These are phyloP conservation scores for Jacaranda copaia DNA, from an alignment of 257 asterid genomes.

Conservation along the genomic window DNA sequence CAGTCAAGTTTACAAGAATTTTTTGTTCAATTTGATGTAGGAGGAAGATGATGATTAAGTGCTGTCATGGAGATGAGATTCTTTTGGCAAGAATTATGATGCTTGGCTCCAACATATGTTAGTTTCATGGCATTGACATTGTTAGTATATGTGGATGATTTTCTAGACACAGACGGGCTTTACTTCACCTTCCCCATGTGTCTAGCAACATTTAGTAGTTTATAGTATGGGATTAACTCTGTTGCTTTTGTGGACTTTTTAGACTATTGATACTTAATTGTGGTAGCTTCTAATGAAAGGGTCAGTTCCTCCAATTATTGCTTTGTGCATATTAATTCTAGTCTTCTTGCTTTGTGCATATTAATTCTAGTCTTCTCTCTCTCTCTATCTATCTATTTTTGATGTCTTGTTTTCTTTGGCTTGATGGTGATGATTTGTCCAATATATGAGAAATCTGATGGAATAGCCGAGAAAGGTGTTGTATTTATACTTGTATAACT, in stretches of 20 bases:
- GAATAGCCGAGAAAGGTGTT: no score
- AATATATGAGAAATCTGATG: not conserved
- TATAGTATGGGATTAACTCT: conserved; percentile 37
- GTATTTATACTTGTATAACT: no score
- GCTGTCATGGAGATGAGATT: conserved; percentile 18
- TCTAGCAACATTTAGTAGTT: conserved; percentile 34
- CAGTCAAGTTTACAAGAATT: not conserved
- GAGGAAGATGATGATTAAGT: conserved; percentile 61
- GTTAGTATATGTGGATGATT: conserved; percentile 36
- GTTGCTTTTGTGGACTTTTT: conserved; percentile 33
- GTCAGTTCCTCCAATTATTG: not conserved
- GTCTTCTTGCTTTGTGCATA: not conserved
- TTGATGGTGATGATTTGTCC: not conserved
- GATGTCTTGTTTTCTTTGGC: not conserved
- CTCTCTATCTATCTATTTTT: not conserved
- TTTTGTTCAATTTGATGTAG: conserved; percentile 38
- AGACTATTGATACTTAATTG: conserved; percentile 25
- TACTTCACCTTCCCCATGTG: conserved; percentile 27
- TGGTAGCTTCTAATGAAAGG: conserved; percentile 31
- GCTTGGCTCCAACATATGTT: conserved; percentile 26
- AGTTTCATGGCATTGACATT: conserved; percentile 28
- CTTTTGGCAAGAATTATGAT: not conserved
- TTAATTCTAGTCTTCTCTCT: not conserved
- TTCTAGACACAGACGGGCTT: conserved; percentile 31
- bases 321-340: not conserved